Evolutionary conservation across 2,329 filamentous ascomycete species (phyloP).

Genomic region (Aspergillus viridinutans): DNA sequence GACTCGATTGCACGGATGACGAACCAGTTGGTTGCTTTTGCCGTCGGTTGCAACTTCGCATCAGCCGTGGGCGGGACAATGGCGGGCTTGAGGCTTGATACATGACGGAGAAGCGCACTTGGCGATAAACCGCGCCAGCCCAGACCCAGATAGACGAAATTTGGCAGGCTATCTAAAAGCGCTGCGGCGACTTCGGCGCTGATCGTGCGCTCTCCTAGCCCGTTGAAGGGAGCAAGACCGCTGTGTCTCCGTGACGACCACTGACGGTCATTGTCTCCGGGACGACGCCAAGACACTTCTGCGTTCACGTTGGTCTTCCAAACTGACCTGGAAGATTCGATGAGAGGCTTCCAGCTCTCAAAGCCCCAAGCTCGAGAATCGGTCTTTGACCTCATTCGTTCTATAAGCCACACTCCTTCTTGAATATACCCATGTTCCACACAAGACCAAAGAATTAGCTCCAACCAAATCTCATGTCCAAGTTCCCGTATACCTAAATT

Average conservation of each 20-base stretch:
- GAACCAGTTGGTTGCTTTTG: conserved; percentile 33
- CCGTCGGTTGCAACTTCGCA: conserved; percentile 25
- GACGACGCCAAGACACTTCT: conserved; percentile 34
- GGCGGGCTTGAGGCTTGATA: conserved; percentile 18
- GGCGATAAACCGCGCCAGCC: conserved; percentile 27
- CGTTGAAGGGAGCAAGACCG: conserved; percentile 29
- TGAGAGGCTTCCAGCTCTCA: conserved; percentile 37
- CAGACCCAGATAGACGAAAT: conserved; percentile 41
- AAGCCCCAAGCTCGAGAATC: conserved; percentile 35
- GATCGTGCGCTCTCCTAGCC: conserved; percentile 47
- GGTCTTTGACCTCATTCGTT: conserved; percentile 26
- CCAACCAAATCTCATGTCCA: conserved; percentile 47
- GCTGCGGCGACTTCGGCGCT: conserved; percentile 56
- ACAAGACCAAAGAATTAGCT: conserved; percentile 49
- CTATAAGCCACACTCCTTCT: conserved; percentile 39
- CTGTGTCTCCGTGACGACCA: conserved; percentile 13
- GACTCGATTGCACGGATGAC: conserved; percentile 51
- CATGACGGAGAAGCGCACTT: conserved; percentile 25
- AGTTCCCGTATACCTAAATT: conserved; percentile 42
- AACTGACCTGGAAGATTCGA: conserved; percentile 23
- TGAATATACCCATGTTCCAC: conserved; percentile 43
- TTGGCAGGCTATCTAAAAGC: conserved; percentile 51
- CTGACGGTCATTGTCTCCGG: conserved; percentile 14
- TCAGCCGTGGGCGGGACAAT: conserved; percentile 7
- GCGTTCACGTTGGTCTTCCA: conserved; percentile 32